phyloP scores from a whole-genome alignment of 306 rosid genomes.

The Malus sieversii region DNA sequence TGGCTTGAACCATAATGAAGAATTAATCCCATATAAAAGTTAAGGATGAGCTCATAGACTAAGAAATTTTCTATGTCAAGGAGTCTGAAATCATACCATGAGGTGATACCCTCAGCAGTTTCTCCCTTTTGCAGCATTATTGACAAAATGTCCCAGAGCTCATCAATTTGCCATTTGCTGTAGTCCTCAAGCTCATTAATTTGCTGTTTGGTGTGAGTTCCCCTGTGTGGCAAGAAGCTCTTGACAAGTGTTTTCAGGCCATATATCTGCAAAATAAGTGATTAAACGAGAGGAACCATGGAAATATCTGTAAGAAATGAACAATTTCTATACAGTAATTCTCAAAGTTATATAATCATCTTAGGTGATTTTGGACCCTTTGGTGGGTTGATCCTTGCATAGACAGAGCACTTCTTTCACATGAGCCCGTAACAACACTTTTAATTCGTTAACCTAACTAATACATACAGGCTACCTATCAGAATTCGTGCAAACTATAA shows the following conservation, averaged over 20 bases:
- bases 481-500: no score
- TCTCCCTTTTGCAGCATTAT: conserved; percentile 42
- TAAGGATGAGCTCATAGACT: neutral
- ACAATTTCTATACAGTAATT: conserved; percentile 1
- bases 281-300: neutral
- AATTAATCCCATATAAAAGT: neutral
- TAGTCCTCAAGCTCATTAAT: conserved; percentile 44
- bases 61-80: neutral
- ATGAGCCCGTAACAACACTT: no score
- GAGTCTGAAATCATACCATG: conserved; percentile 36
- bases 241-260: conserved; percentile 78
- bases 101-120: conserved; percentile 20
- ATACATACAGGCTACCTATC: no score
- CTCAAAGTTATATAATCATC: no score
- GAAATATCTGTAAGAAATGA: conserved; percentile 7
- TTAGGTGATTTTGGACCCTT: no score
- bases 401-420: no score
- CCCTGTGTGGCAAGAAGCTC: conserved; percentile 63
- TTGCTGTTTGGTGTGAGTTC: conserved; percentile 27
- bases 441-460: no score
- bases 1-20: neutral
- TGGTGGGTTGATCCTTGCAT: no score
- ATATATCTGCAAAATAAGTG: conserved; percentile 52
- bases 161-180: conserved; percentile 25
- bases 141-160: conserved; percentile 48